Conservation (phyloP, 2,329 filamentous ascomycete genomes). For the Colletotrichum orchidophilum region DNA sequence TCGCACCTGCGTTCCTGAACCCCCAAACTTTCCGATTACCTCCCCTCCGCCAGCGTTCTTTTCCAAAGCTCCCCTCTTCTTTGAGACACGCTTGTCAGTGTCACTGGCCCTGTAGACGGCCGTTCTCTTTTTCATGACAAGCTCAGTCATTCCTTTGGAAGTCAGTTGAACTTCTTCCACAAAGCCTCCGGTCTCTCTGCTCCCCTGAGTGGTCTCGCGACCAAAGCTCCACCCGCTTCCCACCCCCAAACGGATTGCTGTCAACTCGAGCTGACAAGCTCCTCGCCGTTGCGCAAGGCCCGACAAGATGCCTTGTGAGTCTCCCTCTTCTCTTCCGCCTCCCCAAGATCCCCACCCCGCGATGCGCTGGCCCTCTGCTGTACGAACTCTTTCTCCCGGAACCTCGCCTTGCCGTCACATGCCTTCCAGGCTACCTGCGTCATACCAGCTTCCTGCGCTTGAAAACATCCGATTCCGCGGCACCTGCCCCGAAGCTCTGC, state of each 20-base stretch:
- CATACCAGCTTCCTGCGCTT: slow-evolving; percentile 23
- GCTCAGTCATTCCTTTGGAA: slow-evolving; percentile 35
- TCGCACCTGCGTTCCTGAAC: slow-evolving; percentile 34
- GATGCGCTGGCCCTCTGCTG: slow-evolving; percentile 21
- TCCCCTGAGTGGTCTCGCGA: slow-evolving; percentile 35
- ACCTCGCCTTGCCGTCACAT: slow-evolving; percentile 26
- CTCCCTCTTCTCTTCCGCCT: background rate
- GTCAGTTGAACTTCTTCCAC: slow-evolving; percentile 32
- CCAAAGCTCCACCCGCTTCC: slow-evolving; percentile 30
- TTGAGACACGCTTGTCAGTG: slow-evolving; percentile 33
- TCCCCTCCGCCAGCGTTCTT: slow-evolving; percentile 29
- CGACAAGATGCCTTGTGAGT: slow-evolving; percentile 39
- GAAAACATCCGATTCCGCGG: background rate
- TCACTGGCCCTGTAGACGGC: slow-evolving; percentile 34
- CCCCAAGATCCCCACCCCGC: background rate
- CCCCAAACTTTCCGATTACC: slow-evolving; percentile 34
- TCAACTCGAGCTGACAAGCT: slow-evolving; percentile 32
- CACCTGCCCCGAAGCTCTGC: background rate
- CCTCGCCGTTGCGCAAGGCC: slow-evolving; percentile 32
- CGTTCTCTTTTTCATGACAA: slow-evolving; percentile 33
- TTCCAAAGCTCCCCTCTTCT: slow-evolving; percentile 32
- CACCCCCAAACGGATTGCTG: slow-evolving; percentile 24
- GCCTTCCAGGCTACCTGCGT: slow-evolving; percentile 28
- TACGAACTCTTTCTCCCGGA: background rate
- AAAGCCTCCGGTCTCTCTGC: slow-evolving; percentile 19